These are phyloP conservation scores for Hippophae rhamnoides DNA, from an alignment of 306 rosid genomes.

Conservation along the genomic window DNA sequence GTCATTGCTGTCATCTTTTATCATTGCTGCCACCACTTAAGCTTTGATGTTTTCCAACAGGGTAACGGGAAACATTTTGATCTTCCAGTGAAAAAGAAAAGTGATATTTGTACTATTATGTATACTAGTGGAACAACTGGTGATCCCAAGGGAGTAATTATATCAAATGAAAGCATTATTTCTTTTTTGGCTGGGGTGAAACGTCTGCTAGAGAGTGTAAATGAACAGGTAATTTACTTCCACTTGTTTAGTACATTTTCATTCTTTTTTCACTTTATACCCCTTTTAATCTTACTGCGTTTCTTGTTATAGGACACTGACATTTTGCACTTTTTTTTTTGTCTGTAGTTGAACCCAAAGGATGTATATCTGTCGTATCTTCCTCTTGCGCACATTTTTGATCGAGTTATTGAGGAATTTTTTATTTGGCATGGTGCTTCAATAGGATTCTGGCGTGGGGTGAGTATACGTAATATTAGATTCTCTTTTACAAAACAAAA, in stretches of 20 bases:
- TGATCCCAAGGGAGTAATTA: slow-evolving; percentile 90
- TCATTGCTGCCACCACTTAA: slow-evolving; percentile 3
- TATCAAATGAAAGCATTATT: slow-evolving; percentile 81
- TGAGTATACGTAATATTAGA: slow-evolving; percentile 27
- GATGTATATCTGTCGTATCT: slow-evolving; percentile 90
- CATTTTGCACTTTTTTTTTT: slow-evolving; percentile 18
- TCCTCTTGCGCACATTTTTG: slow-evolving; percentile 91
- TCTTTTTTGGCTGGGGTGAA: slow-evolving; percentile 71
- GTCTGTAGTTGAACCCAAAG: slow-evolving; percentile 43
- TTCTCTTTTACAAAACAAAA: slow-evolving; percentile 5
- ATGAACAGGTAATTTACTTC: slow-evolving; percentile 45
- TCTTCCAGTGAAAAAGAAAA: slow-evolving; percentile 65
- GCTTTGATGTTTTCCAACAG: slow-evolving; percentile 31
- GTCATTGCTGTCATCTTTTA: not conserved
- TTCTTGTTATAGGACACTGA: slow-evolving; percentile 9
- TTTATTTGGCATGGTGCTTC: slow-evolving; percentile 84
- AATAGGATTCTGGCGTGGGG: slow-evolving; percentile 99
- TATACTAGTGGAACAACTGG: slow-evolving; percentile 98
- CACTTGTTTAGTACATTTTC: not conserved
- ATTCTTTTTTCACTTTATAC: not conserved
- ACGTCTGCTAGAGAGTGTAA: slow-evolving; percentile 48
- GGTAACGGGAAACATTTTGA: slow-evolving; percentile 56
- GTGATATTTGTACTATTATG: slow-evolving; percentile 89
- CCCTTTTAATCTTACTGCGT: not conserved
- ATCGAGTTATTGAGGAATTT: slow-evolving; percentile 88